Percentiles rank a stretch among this genome's conserved stretches.
These are phyloP conservation scores for Favolaschia claudopus DNA, from an alignment of 768 basidiomycete genomes.

Conservation along the genomic window DNA sequence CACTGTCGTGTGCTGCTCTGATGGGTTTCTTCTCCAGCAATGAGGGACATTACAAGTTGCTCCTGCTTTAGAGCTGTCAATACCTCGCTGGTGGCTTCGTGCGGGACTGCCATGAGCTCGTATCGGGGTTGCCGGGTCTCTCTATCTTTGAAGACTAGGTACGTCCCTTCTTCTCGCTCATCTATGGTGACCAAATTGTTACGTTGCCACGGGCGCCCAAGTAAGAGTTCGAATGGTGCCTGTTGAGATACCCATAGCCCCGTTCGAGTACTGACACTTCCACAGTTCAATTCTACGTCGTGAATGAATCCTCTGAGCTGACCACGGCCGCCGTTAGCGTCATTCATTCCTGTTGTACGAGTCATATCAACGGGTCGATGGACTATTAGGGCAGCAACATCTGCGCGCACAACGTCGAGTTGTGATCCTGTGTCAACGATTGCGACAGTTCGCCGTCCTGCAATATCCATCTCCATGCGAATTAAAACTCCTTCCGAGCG, in stretches of 20 bases:
- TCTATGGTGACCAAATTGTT: constrained; percentile 34
- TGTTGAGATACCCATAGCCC: constrained; percentile 29
- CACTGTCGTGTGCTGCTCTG: too few relatives aligned
- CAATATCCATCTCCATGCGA: constrained; percentile 19
- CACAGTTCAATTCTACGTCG: constrained; percentile 30
- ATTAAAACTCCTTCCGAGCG: constrained; percentile 11
- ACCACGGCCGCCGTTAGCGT: constrained; percentile 37
- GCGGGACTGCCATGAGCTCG: constrained; percentile 20
- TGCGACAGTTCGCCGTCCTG: constrained; percentile 16
- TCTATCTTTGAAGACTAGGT: constrained; percentile 31
- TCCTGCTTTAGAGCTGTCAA: too few relatives aligned
- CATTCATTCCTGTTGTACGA: constrained; percentile 24
- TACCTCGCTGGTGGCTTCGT: too few relatives aligned
- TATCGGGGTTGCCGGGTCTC: background rate
- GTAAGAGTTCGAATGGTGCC: constrained; percentile 25
- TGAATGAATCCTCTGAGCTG: constrained; percentile 28
- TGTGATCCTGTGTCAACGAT: constrained; percentile 38
- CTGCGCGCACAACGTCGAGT: constrained; percentile 29
- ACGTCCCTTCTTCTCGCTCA: constrained; percentile 35
- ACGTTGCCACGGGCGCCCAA: constrained; percentile 35
- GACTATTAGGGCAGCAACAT: constrained; percentile 7
- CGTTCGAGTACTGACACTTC: constrained; percentile 26
- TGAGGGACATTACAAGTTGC: too few relatives aligned
- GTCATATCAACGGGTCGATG: constrained; percentile 21
- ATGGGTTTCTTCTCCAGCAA: too few relatives aligned